These are phyloP conservation scores for Dittrichia graveolens DNA, from an alignment of 129 eudicot genomes.

Conservation along the genomic window DNA sequence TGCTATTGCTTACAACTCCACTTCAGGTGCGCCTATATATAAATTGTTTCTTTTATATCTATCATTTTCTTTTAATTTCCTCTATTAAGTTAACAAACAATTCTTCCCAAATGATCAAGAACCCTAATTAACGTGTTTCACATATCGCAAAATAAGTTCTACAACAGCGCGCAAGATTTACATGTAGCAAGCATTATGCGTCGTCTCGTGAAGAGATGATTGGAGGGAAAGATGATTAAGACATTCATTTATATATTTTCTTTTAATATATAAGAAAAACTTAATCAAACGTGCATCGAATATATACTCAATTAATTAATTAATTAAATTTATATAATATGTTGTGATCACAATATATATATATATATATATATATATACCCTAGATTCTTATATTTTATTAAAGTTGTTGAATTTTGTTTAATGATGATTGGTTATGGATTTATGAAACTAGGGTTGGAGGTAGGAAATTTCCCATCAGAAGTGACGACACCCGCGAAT, in stretches of 20 bases:
- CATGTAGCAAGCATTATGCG: background rate
- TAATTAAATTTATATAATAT: background rate
- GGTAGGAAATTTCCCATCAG: conserved; percentile 74
- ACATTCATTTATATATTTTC: conserved; percentile 16
- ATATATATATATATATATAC: background rate
- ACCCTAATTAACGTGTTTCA: conserved; percentile 16
- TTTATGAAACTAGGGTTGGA: conserved; percentile 60
- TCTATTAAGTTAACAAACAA: background rate
- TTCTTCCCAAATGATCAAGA: conserved; percentile 24
- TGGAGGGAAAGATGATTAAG: conserved; percentile 26
- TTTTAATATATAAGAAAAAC: background rate
- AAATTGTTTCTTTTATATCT: background rate
- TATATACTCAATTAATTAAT: background rate
- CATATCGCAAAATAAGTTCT: too few relatives aligned
- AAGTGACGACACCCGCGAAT: conserved; percentile 63
- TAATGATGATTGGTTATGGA: background rate
- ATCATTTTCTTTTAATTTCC: background rate
- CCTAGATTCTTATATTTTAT: background rate
- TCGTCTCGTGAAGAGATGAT: conserved; percentile 15
- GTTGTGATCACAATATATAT: conserved; percentile 12
- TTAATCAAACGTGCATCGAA: conserved; percentile 20
- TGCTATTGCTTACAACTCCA: conserved; percentile 27
- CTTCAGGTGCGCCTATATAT: conserved; percentile 26
- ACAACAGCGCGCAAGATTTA: too few relatives aligned
- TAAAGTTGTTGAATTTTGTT: background rate